Evolutionary conservation across 2,329 filamentous ascomycete genomes (phyloP).

Genomic region (Botrytis medusae): DNA sequence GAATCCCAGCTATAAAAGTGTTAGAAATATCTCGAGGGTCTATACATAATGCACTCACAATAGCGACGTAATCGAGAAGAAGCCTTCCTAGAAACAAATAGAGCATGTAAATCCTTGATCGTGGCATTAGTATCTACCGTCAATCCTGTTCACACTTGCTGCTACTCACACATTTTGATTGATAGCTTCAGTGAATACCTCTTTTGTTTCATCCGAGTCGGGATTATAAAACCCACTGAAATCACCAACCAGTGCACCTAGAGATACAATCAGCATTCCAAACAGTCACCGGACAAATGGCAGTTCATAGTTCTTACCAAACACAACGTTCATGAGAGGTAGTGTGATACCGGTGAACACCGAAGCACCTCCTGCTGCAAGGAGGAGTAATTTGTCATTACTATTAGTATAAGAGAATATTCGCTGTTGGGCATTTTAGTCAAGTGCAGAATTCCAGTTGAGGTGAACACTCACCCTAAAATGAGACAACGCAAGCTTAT

Average conservation of each 20-base stretch:
- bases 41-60: conserved; percentile 42
- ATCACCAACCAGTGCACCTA: conserved; percentile 42
- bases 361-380: conserved; percentile 47
- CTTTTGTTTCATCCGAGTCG: conserved; percentile 43
- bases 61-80: conserved; percentile 53
- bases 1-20: conserved; percentile 43
- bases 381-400: conserved; percentile 26
- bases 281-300: not conserved
- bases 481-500: conserved; percentile 13
- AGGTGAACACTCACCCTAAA: not conserved
- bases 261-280: not conserved
- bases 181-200: conserved; percentile 51
- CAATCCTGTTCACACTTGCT: conserved; percentile 22
- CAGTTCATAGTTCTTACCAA: conserved; percentile 44
- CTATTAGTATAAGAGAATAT: conserved; percentile 31
- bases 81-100: conserved; percentile 59
- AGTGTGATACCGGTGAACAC: conserved; percentile 55
- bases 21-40: not conserved
- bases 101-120: conserved; percentile 52
- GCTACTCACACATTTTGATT: conserved; percentile 41
- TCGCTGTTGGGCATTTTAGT: conserved; percentile 24
- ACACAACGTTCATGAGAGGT: conserved; percentile 58
- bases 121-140: conserved; percentile 34
- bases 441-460: not conserved
- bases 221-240: conserved; percentile 53